Evolutionary conservation across 75 land plant genomes (phyloP).

Genomic region (Cryptomeria japonica): DNA sequence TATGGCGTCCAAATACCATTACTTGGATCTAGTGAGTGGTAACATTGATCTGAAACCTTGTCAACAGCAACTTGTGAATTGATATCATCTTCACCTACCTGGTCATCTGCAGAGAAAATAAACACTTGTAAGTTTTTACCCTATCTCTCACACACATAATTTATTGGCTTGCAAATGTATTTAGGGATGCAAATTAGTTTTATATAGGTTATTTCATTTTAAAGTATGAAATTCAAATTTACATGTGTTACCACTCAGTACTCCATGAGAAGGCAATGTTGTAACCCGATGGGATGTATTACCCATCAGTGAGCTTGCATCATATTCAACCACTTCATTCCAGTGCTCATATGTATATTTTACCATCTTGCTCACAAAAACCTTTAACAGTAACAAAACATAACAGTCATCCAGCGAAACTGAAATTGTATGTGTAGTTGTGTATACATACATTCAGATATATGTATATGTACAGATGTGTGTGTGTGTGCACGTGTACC

Average conservation of each 20-base stretch:
- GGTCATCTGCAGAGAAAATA: not conserved
- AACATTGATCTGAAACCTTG: not conserved
- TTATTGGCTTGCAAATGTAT: constrained; percentile 17
- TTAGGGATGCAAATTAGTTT: constrained; percentile 12
- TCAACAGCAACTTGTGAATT: not conserved
- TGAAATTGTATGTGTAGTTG: not conserved
- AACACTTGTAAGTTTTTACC: constrained; percentile 8
- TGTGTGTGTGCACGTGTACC: too few species aligned
- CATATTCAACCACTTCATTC: constrained; percentile 39
- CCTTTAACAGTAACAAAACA: constrained; percentile 23
- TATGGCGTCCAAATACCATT: not conserved
- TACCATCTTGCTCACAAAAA: constrained; percentile 44
- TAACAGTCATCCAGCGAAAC: not conserved
- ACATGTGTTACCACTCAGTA: constrained; percentile 13
- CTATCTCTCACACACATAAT: constrained; percentile 18
- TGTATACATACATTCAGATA: too few species aligned
- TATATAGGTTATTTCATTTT: constrained; percentile 10
- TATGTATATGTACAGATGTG: too few species aligned
- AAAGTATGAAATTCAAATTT: constrained; percentile 15
- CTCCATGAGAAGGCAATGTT: constrained; percentile 7
- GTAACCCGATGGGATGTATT: constrained; percentile 15
- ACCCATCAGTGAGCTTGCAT: constrained; percentile 20
- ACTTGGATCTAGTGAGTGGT: not conserved
- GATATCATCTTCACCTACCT: not conserved
- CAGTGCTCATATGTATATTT: constrained; percentile 44